A percentile compares a stretch with the other conserved stretches of the same genome.
These are phyloP conservation scores for Aspergillus felis DNA, from an alignment of 2,329 filamentous ascomycete species.

Conservation along the genomic window DNA sequence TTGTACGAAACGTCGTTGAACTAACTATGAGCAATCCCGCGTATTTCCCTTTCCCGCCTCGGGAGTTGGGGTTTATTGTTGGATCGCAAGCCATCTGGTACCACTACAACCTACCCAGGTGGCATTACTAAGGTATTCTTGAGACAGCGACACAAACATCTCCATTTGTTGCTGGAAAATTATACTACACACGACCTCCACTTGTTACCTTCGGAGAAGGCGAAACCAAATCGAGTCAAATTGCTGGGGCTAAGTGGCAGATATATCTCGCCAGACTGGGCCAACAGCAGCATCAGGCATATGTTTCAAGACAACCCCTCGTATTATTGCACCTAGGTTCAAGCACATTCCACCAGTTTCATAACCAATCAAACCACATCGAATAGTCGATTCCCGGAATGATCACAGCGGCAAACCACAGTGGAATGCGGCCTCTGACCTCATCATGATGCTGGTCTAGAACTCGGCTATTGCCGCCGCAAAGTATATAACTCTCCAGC, in stretches of 20 bases:
- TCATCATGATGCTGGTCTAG: constrained; percentile 21
- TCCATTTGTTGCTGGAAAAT: neutral
- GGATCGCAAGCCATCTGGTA: constrained; percentile 12
- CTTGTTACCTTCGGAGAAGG: neutral
- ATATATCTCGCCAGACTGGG: neutral
- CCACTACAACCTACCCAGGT: constrained; percentile 7
- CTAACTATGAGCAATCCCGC: neutral
- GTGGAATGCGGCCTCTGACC: constrained; percentile 11
- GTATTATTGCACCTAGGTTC: neutral
- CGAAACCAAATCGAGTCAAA: neutral
- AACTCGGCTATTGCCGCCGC: constrained; percentile 4
- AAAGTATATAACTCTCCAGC: constrained; percentile 10
- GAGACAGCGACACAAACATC: neutral
- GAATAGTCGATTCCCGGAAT: neutral
- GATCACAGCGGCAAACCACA: neutral
- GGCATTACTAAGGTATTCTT: constrained; percentile 2
- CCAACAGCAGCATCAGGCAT: neutral
- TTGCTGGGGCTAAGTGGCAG: too few species aligned
- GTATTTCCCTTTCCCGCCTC: neutral
- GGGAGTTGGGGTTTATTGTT: neutral
- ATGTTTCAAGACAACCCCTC: neutral
- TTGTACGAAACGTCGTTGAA: neutral
- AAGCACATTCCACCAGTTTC: neutral
- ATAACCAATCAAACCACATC: neutral
- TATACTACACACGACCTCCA: neutral